Base-by-base conservation (phyloP, 495 filamentous ascomycete genomes). In the Cladorrhinum samala region DNA sequence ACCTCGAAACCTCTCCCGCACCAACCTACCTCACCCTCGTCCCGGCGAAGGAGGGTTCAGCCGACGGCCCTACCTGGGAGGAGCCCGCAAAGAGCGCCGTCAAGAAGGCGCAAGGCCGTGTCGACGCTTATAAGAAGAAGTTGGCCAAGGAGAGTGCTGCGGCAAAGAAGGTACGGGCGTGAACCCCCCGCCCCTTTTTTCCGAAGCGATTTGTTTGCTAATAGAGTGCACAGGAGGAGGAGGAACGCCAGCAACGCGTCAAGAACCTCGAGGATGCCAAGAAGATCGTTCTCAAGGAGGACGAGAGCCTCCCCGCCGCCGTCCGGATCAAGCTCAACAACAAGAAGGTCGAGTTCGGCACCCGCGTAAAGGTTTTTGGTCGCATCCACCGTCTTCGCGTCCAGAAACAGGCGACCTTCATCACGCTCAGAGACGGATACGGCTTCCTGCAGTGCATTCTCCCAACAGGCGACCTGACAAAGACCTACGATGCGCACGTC, bases 391-490 rank as follows among this genome's bases (percentile, higher is more conserved):
- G 90, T 38, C 70, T 93, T 59, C 82, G 91, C 45, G 74, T 76
- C 44, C 93, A 97, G 72, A 95, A 94, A 75, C 85, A 87, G 56
- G 80, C 88, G 40, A 83, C 90, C 40, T 98, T 98, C 71, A 72
- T 97, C 57, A 92, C 85, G 9, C 74, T 98, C 33, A 74, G 83
- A 62, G 93, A 96, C 61, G 93, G 93, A 37, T 92, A 92, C 59
- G 92, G 92, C 19, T 83, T 85, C 59, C 73, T 99, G 54, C 92
- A 96, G 77, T 94, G 89, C 57, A 78, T 98, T 57, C 68, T 99
- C 58, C 59, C 68, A 38, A 81, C 87, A 1, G 89, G 90, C 24
- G 79, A 86, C 42, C 74, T 99, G 59, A 85, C 88, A 59, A 93
- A 89, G 76, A 93, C 89, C 23, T 94, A 95, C 75, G 91, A 97